A percentile compares a stretch with the other conserved stretches of the same genome.
Evolutionary conservation across 2,329 filamentous ascomycete genomes (phyloP).

Genomic region (Ophiostoma pallidulum): DNA sequence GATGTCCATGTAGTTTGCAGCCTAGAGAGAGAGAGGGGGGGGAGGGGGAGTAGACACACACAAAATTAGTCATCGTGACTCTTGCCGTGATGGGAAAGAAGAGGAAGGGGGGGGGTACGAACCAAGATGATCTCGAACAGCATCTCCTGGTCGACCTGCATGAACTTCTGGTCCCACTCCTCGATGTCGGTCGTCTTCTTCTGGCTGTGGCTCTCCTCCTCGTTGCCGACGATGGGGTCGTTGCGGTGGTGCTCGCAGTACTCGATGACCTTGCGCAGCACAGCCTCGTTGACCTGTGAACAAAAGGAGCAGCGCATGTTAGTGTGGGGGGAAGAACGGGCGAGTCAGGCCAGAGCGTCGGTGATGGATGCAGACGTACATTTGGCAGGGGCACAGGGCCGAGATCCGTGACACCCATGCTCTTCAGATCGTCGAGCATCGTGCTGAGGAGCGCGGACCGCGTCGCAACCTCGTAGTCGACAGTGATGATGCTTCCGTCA

Average conservation of each 20-base stretch:
- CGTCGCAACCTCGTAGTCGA: constrained; percentile 75
- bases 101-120: constrained; percentile 29
- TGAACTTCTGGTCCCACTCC: constrained; percentile 99
- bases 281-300: constrained; percentile 73
- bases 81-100: constrained; percentile 6
- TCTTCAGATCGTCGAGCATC: constrained; percentile 86
- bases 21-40: constrained; percentile 50
- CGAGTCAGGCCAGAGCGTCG: no score
- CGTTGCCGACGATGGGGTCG: constrained; percentile 70
- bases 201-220: constrained; percentile 86
- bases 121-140: constrained; percentile 98
- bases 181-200: constrained; percentile 99
- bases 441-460: constrained; percentile 96
- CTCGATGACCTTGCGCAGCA: constrained; percentile 92
- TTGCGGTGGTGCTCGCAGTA: constrained; percentile 95
- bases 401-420: constrained; percentile 16
- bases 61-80: no score
- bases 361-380: constrained; percentile 37
- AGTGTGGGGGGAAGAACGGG: background rate
- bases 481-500: constrained; percentile 37
- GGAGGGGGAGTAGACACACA: no score
- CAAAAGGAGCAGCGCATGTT: no score
- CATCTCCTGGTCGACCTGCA: constrained; percentile 99
- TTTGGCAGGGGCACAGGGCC: constrained; percentile 82
- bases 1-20: constrained; percentile 97